Conservation (phyloP, 768 basidiomycete genomes). For the Podaxis sp. region DNA sequence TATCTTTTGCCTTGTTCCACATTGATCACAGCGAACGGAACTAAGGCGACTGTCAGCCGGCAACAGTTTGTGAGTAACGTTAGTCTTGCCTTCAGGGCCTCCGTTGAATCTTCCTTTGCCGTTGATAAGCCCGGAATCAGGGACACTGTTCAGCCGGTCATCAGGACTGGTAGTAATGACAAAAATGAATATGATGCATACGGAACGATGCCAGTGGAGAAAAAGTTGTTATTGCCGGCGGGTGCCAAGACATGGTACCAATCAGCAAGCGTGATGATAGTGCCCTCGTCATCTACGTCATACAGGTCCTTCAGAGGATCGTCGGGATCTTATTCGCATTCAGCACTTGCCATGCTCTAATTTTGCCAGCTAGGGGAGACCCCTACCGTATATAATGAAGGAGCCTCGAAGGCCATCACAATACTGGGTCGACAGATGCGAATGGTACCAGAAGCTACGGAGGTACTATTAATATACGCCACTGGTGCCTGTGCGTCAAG, state of each 20-base stretch:
- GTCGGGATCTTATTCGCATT: constrained; percentile 24
- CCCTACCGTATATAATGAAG: constrained; percentile 27
- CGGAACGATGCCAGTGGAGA: constrained; percentile 25
- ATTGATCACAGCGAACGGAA: constrained; percentile 32
- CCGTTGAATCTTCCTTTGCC: constrained; percentile 16
- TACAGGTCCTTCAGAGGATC: constrained; percentile 30
- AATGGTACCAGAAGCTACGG: constrained; percentile 16
- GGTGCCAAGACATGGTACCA: constrained; percentile 10
- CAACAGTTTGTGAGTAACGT: neutral
- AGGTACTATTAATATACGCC: neutral
- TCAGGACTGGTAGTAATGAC: neutral
- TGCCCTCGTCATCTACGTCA: constrained; percentile 31
- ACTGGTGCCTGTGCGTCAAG: neutral
- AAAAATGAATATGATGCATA: constrained; percentile 5
- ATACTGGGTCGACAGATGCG: constrained; percentile 25
- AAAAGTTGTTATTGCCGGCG: constrained; percentile 39
- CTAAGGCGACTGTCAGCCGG: neutral
- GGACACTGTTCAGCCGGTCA: neutral
- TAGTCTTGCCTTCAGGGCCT: constrained; percentile 14
- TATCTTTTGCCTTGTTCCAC: constrained; percentile 45
- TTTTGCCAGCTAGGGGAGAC: constrained; percentile 21
- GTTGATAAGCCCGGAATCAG: constrained; percentile 15
- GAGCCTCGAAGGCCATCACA: constrained; percentile 28
- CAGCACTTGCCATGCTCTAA: neutral
- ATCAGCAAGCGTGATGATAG: constrained; percentile 28